These are phyloP conservation scores for Phytophthora sansomeana DNA, from an alignment of 352 stramenopile genomes.

Conservation along the genomic window DNA sequence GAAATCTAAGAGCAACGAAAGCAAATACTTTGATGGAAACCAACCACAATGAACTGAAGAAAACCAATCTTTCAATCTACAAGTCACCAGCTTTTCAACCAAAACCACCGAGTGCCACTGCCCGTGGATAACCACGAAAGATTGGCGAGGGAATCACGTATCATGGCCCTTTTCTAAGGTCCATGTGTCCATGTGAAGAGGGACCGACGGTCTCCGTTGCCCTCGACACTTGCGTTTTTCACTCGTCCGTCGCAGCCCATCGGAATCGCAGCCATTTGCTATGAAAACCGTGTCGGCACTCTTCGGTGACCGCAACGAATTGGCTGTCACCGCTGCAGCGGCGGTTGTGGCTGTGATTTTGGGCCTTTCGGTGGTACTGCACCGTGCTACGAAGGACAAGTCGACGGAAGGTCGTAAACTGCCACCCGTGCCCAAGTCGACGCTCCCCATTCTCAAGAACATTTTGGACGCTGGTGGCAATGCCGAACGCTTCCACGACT, in stretches of 20 bases:
- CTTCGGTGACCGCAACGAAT: constrained; percentile 23
- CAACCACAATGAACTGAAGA: background rate
- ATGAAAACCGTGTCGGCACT: constrained; percentile 35
- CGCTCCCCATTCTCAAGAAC: constrained; percentile 53
- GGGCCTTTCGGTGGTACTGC: constrained; percentile 34
- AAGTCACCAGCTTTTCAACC: too few species aligned
- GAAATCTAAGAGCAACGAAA: background rate
- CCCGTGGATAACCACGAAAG: too few species aligned
- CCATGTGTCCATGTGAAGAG: background rate
- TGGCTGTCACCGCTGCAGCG: constrained; percentile 20
- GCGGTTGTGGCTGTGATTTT: constrained; percentile 35
- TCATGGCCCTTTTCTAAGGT: background rate
- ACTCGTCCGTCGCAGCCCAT: constrained; percentile 1
- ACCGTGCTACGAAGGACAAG: constrained; percentile 30
- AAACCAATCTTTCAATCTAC: too few species aligned
- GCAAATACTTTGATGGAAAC: background rate
- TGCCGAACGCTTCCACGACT: constrained; percentile 54
- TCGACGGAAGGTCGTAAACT: constrained; percentile 24
- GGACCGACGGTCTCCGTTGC: background rate
- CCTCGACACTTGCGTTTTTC: constrained; percentile 16
- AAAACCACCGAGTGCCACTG: too few species aligned
- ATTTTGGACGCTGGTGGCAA: constrained; percentile 39
- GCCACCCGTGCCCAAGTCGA: constrained; percentile 38
- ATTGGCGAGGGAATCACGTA: too few species aligned
- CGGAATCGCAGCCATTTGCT: constrained; percentile 5